These are phyloP conservation scores for Nothophoma quercina DNA, from an alignment of 2,329 filamentous ascomycete species.

Conservation along the genomic window DNA sequence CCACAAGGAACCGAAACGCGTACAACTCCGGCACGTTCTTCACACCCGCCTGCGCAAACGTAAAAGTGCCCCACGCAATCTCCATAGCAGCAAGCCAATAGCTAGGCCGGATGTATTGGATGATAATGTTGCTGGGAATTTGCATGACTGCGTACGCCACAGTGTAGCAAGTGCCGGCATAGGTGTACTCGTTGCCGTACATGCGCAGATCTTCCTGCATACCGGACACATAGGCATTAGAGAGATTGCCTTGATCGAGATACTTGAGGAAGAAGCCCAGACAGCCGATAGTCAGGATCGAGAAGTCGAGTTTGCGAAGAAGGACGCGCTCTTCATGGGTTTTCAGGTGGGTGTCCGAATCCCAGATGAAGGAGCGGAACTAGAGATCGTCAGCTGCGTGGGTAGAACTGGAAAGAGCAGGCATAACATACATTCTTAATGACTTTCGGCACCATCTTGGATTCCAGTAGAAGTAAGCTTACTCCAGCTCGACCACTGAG, in stretches of 20 bases:
- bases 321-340: slow-evolving; percentile 56
- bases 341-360: slow-evolving; percentile 22
- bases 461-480: neutral
- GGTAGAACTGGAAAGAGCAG: neutral
- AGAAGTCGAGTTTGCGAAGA: slow-evolving; percentile 58
- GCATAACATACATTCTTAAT: neutral
- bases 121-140: slow-evolving; percentile 9
- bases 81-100: slow-evolving; percentile 10
- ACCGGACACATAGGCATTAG: slow-evolving; percentile 3
- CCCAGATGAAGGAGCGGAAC: slow-evolving; percentile 25
- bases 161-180: slow-evolving; percentile 5
- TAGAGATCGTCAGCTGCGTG: neutral
- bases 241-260: slow-evolving; percentile 8
- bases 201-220: slow-evolving; percentile 8
- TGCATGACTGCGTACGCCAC: slow-evolving; percentile 4
- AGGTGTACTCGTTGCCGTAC: slow-evolving; percentile 8
- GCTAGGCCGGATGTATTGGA: slow-evolving; percentile 2
- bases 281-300: slow-evolving; percentile 53
- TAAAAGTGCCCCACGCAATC: slow-evolving; percentile 1
- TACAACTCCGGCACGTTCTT: slow-evolving; percentile 1
- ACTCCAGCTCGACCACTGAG: too few relatives aligned
- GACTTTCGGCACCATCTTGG: neutral
- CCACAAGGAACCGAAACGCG: neutral
- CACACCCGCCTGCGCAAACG: neutral
- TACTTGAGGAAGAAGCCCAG: slow-evolving; percentile 19